Base-by-base conservation (phyloP, 371 early-diverging fungal genomes). In the Syncephalis plumigaleata region DNA sequence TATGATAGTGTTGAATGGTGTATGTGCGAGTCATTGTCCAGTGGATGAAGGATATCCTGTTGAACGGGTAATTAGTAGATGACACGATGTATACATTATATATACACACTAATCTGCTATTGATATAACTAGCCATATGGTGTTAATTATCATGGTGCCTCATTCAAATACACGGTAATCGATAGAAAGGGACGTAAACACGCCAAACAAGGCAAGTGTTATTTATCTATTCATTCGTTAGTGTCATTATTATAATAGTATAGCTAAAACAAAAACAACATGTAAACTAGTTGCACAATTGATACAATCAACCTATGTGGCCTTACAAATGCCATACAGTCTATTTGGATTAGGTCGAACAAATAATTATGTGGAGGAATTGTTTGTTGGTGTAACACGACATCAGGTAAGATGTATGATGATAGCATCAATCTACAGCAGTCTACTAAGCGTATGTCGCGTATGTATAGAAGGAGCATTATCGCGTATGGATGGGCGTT, bases 351-450 rank as follows among this genome's bases (percentile, higher is more conserved):
- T 94, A 2, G 92, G 92, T 0, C 63, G 94, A 50, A 94, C 91
- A 1, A 94, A 91, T 61, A 91, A 91, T 51, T 91, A 94, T 62
- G 81, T 94, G 2, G 90, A 91, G 52, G 79, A 81, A 45, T 66
- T 94, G 60, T 84, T 82, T 59, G 91, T 88, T 0, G 94, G 91
- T 2, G 71, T 79, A 1, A 68, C 84, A 4, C 61, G 79, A 20
- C 70, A 81, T 50, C 77, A 79, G 55, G 65, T 65, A 51, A 24
- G 1, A 11, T 16, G 36, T 22, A 15, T 27, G 1, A 7, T 21
- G 13, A 3, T 44, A n/a, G 3, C 13, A 8, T 23, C 9, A 16
- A 50, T 36, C 18, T 55, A 23, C 25, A 36, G 42, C 24, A 18
- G 7, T 56, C 18, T 53, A 45, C 9, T 18, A 18, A 18, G 5